Conservation (phyloP, 768 basidiomycete genomes). For the Mycena galericulata region DNA sequence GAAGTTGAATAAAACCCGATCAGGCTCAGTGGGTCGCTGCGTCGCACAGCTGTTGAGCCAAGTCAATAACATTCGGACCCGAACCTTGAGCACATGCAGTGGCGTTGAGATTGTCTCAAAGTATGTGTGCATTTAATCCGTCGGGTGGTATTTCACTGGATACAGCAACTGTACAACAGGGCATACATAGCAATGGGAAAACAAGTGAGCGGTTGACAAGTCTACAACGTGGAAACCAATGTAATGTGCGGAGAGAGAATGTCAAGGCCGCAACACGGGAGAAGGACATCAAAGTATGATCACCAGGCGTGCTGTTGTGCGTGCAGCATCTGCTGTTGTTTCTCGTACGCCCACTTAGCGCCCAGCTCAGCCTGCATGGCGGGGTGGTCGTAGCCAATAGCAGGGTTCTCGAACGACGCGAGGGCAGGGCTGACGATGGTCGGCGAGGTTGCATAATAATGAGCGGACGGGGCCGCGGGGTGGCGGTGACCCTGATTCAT, state of each 20-base stretch:
- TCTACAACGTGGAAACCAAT: too few species aligned
- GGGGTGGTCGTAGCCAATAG: constrained; percentile 45
- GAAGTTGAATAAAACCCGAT: too few species aligned
- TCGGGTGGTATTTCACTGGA: not conserved
- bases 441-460: constrained; percentile 46
- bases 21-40: too few species aligned
- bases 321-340: constrained; percentile 15
- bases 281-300: not conserved
- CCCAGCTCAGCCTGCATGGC: not conserved
- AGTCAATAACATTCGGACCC: too few species aligned
- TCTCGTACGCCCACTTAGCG: constrained; percentile 27
- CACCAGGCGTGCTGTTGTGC: constrained; percentile 16
- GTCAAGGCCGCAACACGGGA: not conserved
- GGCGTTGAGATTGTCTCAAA: too few species aligned
- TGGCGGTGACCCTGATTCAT: constrained; percentile 8
- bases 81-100: too few species aligned
- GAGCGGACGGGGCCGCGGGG: constrained; percentile 39
- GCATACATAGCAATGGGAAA: not conserved
- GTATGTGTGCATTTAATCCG: not conserved
- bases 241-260: not conserved
- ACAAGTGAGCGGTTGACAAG: not conserved
- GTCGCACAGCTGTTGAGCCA: too few species aligned
- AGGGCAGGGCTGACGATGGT: constrained; percentile 59
- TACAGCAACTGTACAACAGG: constrained; percentile 5
- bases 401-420: constrained; percentile 64